phyloP scores from a whole-genome alignment of 2,329 filamentous ascomycete genomes.

The Talaromyces sp. region DNA sequence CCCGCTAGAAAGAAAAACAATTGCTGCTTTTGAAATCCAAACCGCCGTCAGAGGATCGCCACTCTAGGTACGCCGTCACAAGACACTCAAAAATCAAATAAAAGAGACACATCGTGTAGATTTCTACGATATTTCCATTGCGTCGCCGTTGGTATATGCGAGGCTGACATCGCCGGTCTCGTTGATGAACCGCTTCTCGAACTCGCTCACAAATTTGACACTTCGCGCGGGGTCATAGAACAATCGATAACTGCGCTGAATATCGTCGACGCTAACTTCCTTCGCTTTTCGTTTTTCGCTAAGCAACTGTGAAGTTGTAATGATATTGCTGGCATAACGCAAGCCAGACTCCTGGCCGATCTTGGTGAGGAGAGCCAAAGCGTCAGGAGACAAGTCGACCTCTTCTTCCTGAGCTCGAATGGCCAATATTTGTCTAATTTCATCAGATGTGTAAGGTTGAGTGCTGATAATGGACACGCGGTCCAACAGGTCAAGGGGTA shows the following conservation, averaged over 20 bases:
- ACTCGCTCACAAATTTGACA: conserved; percentile 85
- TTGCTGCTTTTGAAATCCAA: conserved; percentile 16
- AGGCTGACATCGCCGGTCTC: conserved; percentile 80
- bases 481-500: conserved; percentile 94
- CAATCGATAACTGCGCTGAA: conserved; percentile 87
- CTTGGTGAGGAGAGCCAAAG: conserved; percentile 89
- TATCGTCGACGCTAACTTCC: conserved; percentile 81
- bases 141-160: conserved; percentile 56
- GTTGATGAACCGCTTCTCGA: conserved; percentile 89
- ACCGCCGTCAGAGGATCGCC: conserved; percentile 16
- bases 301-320: conserved; percentile 88
- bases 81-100: conserved; percentile 2
- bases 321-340: conserved; percentile 95
- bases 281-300: conserved; percentile 80
- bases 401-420: conserved; percentile 96
- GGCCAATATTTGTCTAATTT: conserved; percentile 87
- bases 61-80: conserved; percentile 20
- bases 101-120: background rate
- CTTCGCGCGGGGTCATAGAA: conserved; percentile 90
- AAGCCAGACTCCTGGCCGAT: conserved; percentile 90
- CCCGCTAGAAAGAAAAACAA: conserved; percentile 1
- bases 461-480: conserved; percentile 96
- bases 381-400: conserved; percentile 84
- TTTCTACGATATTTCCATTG: conserved; percentile 61
- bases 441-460: conserved; percentile 74